Conservation (phyloP, 2,329 filamentous ascomycete genomes). For the Apiospora sp. region DNA sequence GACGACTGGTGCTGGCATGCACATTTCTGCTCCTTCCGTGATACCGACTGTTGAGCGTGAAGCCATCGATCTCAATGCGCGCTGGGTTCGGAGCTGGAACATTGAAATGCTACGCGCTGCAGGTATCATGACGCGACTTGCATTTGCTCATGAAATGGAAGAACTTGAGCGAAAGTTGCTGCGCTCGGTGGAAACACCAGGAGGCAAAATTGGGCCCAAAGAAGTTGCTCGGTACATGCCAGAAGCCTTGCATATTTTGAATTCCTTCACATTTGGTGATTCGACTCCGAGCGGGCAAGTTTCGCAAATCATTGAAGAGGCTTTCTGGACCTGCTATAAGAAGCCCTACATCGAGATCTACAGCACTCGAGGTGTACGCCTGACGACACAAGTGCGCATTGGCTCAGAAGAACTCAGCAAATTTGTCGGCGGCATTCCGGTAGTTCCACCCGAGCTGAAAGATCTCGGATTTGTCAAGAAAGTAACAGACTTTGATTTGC, state of each 20-base stretch:
- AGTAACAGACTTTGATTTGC: constrained; percentile 82
- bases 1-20: constrained; percentile 91
- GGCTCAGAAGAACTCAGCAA: constrained; percentile 69
- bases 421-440: constrained; percentile 89
- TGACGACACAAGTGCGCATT: constrained; percentile 84
- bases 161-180: constrained; percentile 71
- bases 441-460: constrained; percentile 80
- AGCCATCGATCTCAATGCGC: constrained; percentile 94
- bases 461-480: constrained; percentile 79
- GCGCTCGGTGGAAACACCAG: constrained; percentile 51
- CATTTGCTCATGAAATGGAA: constrained; percentile 87
- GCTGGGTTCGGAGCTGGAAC: constrained; percentile 96
- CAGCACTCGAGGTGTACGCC: constrained; percentile 85
- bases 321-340: constrained; percentile 92
- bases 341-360: constrained; percentile 86
- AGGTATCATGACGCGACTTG: constrained; percentile 87
- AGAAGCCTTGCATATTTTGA: constrained; percentile 81
- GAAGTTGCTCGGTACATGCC: constrained; percentile 75
- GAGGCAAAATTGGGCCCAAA: constrained; percentile 65
- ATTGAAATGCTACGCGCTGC: constrained; percentile 89
- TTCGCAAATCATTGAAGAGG: constrained; percentile 88
- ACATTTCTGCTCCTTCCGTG: constrained; percentile 93
- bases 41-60: constrained; percentile 98
- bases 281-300: constrained; percentile 89
- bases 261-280: constrained; percentile 87